Base-by-base conservation (phyloP, 2,329 filamentous ascomycete species). In the Myriosclerotinia scirpicola region DNA sequence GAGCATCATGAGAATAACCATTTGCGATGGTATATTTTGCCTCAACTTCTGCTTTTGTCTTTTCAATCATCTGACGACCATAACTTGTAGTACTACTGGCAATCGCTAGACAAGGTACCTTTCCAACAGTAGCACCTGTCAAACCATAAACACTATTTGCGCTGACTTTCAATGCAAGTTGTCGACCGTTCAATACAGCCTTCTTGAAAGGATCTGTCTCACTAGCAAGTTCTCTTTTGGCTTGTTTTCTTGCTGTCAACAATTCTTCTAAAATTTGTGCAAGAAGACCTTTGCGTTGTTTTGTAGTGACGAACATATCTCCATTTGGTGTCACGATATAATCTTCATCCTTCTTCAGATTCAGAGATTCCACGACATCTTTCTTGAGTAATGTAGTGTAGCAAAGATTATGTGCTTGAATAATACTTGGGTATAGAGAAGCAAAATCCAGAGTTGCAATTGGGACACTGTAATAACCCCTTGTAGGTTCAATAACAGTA, bases 401-500 rank as follows among this genome's bases (percentile, higher is more conserved):
- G 79, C 95, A 99, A 30, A 99, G 86, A 73, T 99, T 99, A 80
- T 99, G 95, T 0, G 95, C 95, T 80, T 98, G 94, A 78, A 99
- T 99, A 76, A 99, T 99, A 81, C 93, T 97, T 30, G 95, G 95
- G 74, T 99, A 99, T 70, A 99, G 88, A 42, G 95, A 98, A 7
- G 95, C 95, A 73, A 99, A 99, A 92, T 99, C 95, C 54, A 99
- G 88, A 0, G 95, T 99, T 1, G 95, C 95, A 70, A 99, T 90
- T 1, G 95, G 95, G 36, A 96, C 92, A 74, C 95, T 89, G 78
- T 99, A 98, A 79, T 96, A 99, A 42, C 91, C 93, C 79, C 93
- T 87, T 22, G 88, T 91, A 0, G 95, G 95, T 76, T 99, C 95
- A 76, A 99, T 99, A 78, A 99, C 95, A 0, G 95, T 99, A 1